Base-by-base conservation (phyloP, 2,329 filamentous ascomycete genomes). In the Ceratocystis cubensis region DNA sequence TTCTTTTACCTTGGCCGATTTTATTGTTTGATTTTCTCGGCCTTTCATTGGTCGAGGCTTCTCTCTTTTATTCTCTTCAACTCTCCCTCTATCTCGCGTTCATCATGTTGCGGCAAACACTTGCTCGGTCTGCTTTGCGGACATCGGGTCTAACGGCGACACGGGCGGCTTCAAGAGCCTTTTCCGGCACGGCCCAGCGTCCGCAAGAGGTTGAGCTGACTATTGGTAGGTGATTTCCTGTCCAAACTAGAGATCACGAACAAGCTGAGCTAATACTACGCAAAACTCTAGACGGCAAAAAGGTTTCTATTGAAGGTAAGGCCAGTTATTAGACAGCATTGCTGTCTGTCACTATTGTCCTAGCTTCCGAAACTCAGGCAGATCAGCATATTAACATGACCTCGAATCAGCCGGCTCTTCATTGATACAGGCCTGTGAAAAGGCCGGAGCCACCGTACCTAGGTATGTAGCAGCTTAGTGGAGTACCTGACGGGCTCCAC, bases 371-470 rank as follows among this genome's bases (percentile, higher is more conserved):
- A 20, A 37, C 8, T 8, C 56, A 25, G 30, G 30, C 30, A 48
- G 33, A 56, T 45, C 37, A 41, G 63, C 37, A 45, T 69, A 62
- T 69, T 70, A 64, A 70, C 69, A 48, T 37, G 33, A 65, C 63
- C 30, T 59, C 25, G 56, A 59, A 73, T 76, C 76, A 96, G 93
- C 93, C 78, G 93, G 93, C 71, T 94, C 94, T 73, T 93, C 94
- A 74, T 84, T 99, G 73, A 99, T 99, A 76, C 94, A 99, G 81
- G 94, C 94, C 75, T 99, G 94, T 81, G 94, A 99, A 80, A 96
- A 99, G 81, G 94, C 93, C 71, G 94, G 94, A 74, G 84, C 82
- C 71, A 94, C 88, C 69, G 83, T 97, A 74, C 93, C 93, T 72
- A 91, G 88, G 88, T 89, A 78, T 73, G 81, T 74, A 56, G 37